These are phyloP conservation scores for Peziza echinospora DNA, from an alignment of 495 filamentous ascomycete species.

Conservation along the genomic window DNA sequence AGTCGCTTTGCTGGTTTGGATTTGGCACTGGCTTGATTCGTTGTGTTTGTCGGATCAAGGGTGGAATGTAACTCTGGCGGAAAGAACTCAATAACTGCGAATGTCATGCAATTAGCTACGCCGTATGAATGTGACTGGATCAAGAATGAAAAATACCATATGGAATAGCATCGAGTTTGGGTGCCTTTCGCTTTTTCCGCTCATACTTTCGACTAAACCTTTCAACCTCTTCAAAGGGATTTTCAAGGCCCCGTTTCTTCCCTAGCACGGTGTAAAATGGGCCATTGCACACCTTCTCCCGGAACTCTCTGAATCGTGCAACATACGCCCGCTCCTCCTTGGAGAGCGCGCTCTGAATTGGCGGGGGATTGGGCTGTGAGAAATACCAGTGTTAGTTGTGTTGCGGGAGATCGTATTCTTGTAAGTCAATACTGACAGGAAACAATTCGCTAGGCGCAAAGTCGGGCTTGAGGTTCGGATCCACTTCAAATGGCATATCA, in stretches of 20 bases:
- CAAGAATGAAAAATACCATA: too few relatives aligned
- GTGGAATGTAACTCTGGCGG: slow-evolving; percentile 13
- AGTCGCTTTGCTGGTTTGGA: neutral
- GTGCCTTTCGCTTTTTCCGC: slow-evolving; percentile 10
- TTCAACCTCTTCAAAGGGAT: slow-evolving; percentile 17
- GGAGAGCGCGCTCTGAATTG: slow-evolving; percentile 11
- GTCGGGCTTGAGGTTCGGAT: slow-evolving; percentile 16
- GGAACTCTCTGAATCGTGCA: slow-evolving; percentile 13
- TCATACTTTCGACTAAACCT: slow-evolving; percentile 17
- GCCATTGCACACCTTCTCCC: slow-evolving; percentile 19
- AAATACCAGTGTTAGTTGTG: neutral
- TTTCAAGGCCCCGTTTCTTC: slow-evolving; percentile 15
- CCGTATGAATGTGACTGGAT: neutral
- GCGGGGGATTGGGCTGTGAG: slow-evolving; percentile 15
- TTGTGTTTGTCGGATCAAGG: slow-evolving; percentile 3
- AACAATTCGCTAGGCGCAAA: slow-evolving; percentile 18
- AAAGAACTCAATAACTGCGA: slow-evolving; percentile 13
- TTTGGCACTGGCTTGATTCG: neutral
- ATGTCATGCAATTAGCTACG: neutral
- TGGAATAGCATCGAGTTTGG: slow-evolving; percentile 18
- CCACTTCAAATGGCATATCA: slow-evolving; percentile 8
- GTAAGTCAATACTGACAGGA: slow-evolving; percentile 6
- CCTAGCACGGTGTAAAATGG: slow-evolving; percentile 17
- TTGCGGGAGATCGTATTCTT: neutral
- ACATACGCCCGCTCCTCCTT: slow-evolving; percentile 18